Evolutionary conservation across 352 stramenopile species (phyloP), one percentile per base, ranked within the genome.

Genomic region (Halophytophthora batemanensis): DNA sequence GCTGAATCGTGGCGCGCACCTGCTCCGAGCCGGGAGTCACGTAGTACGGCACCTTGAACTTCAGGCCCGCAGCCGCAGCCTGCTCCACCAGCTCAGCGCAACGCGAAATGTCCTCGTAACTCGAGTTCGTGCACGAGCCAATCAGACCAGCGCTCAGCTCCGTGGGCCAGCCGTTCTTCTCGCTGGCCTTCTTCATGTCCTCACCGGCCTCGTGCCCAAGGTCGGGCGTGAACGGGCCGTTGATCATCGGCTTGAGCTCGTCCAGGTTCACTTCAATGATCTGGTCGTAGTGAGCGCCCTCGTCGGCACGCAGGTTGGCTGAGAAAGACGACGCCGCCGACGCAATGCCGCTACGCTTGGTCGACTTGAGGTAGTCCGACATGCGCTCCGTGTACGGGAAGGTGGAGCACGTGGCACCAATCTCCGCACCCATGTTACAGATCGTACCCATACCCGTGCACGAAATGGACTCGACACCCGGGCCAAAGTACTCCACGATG

Each of bases 401-500:
- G 22, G 87, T 97, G 38, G 90, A 97, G 78, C 86, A 96, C 45
- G 90, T 97, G 41, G 90, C 90, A 42, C 90, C 90, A 52, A 97
- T 97, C 62, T 97, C 90, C 19, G 90, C 90, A 74, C 90, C 90
- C 90, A 97, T 97, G 82, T 97, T 97, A 87, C 86, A 96, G 67
- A 97, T 97, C 64, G 90, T 97, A 53, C 84, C 90, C 87, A 96
- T 96, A 62, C 88, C 90, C 61, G 90, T 97, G 82, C 88, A 97
- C 57, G 86, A 96, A 56, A 97, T 96, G 48, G 83, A 95, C 48
- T 97, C 88, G 3, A 96, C 86, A 66, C 90, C 90, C n/a, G 79
- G 76, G 39, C 90, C 90, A 43, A 96, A 96, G 82, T 97, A 97
- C 70, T 97, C 90, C 8, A 97, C 86, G 57, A 97, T 97, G 51